Evolutionary conservation across 164 flowering plant genomes (phyloP), one percentile per base, ranked within the genome.

Genomic region (Nelumbo lutea): DNA sequence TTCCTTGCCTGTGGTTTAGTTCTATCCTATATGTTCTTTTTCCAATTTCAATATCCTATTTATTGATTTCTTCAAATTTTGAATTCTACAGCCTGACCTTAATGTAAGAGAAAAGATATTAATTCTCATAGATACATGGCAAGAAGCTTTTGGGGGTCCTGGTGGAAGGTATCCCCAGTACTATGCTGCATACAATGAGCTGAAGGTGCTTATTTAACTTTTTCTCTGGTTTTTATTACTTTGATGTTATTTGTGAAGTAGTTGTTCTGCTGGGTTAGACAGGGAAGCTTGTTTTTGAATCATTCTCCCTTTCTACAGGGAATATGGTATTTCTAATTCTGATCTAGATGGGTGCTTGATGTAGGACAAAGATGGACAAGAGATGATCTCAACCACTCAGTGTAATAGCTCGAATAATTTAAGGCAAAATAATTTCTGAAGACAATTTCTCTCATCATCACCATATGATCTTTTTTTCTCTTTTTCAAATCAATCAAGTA

Each of bases 61-160:
- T 71, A 45, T 14, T 66, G 47, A 3, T 51, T 9, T 50, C 15
- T 53, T 39, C 40, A 62, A 61, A 55, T 11, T 62, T 15, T 72
- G 2, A 41, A 68, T 61, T 67, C 7, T 83, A 74, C 92, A 91
- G 97, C 95, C 97, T 7, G 96, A 93, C 71, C 79, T 91, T 61
- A 83, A 84, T 81, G 97, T 96, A 60, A 81, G 93, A 78, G 99
- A 96, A 80, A 88, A 88, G 81, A 86, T 96, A 70, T 82, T 96
- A 58, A 77, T 78, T 78, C 83, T 96, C 68, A 80, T 96, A 59
- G 99, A 96, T 77, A 78, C 96, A 45, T 96, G 99, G 99, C 99
- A 93, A 84, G 97, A 88, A 78, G 99, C 97, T 68, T 79, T 96
- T 70, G 96, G 96, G 14, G 98, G 98, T 57, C 79, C 80, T 14